Evolutionary conservation across 129 eudicot species (phyloP).

Genomic region (Arctium minus): DNA sequence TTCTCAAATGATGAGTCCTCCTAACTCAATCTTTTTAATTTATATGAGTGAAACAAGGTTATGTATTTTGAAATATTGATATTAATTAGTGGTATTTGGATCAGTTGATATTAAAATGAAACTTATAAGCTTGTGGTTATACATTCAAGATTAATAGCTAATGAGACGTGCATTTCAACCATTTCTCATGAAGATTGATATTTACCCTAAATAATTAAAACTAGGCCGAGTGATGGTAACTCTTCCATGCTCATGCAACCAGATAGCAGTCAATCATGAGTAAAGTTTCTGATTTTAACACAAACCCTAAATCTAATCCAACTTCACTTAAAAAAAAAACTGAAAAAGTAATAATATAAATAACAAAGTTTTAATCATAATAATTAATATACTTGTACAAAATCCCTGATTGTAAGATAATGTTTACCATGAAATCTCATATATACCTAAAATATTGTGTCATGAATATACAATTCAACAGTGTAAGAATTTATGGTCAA

Average conservation of each 20-base stretch:
- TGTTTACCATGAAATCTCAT: conserved; percentile 3
- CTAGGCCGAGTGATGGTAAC: background rate
- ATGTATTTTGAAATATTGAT: too few species aligned
- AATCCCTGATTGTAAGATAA: conserved; percentile 16
- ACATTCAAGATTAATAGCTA: too few species aligned
- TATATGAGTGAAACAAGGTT: too few species aligned
- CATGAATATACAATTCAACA: conserved; percentile 9
- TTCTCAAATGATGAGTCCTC: too few species aligned
- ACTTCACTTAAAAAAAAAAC: background rate
- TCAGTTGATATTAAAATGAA: too few species aligned
- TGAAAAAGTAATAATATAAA: background rate
- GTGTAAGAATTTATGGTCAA: conserved; percentile 18
- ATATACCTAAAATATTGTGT: conserved; percentile 21
- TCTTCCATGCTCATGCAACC: background rate
- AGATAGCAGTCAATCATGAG: background rate
- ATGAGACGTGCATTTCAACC: too few species aligned
- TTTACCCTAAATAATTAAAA: too few species aligned
- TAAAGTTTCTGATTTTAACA: background rate
- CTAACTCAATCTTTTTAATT: too few species aligned
- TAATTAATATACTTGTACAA: background rate
- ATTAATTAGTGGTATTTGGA: too few species aligned
- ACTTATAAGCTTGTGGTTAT: too few species aligned
- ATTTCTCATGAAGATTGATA: too few species aligned
- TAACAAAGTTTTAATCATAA: background rate
- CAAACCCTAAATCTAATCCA: background rate